phyloP scores from a whole-genome alignment of 1,139 yeast genomes.

The Kluyveromyces sp. region DNA sequence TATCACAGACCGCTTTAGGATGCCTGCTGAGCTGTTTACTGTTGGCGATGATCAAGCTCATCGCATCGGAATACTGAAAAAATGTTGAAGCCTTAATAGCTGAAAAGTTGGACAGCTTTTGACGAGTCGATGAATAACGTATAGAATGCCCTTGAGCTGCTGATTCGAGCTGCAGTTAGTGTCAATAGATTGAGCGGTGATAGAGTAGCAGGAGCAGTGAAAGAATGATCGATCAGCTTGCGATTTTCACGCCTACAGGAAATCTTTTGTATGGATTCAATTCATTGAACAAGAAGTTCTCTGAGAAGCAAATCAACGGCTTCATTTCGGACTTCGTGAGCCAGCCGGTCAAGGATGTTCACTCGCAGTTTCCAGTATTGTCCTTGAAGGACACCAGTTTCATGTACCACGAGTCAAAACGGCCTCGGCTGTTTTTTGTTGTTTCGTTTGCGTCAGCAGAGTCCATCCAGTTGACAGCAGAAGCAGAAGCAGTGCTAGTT shows the following conservation, averaged over 20 bases:
- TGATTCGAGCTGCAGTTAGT: neutral
- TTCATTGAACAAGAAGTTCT: constrained; percentile 39
- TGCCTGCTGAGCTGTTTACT: too few relatives aligned
- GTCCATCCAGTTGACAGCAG: constrained; percentile 29
- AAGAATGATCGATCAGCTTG: constrained; percentile 48
- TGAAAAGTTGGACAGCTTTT: too few relatives aligned
- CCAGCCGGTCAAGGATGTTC: constrained; percentile 25
- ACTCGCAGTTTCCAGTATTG: constrained; percentile 33
- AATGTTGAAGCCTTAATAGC: too few relatives aligned
- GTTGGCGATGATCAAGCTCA: too few relatives aligned
- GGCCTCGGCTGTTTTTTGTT: constrained; percentile 29
- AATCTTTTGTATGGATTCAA: constrained; percentile 46
- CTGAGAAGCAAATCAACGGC: constrained; percentile 46
- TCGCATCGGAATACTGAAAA: too few relatives aligned
- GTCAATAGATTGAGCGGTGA: neutral
- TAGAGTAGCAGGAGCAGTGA: too few relatives aligned
- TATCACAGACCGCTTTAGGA: too few relatives aligned
- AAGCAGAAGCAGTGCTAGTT: constrained; percentile 28
- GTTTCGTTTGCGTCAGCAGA: constrained; percentile 29
- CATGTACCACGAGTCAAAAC: constrained; percentile 25
- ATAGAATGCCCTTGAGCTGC: neutral
- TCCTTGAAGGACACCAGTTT: constrained; percentile 33
- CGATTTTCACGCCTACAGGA: constrained; percentile 52
- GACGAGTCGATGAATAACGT: neutral
- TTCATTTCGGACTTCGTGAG: constrained; percentile 36